Evolutionary conservation across 2,329 filamentous ascomycete genomes (phyloP).

Genomic region (Scorias spongiosa): DNA sequence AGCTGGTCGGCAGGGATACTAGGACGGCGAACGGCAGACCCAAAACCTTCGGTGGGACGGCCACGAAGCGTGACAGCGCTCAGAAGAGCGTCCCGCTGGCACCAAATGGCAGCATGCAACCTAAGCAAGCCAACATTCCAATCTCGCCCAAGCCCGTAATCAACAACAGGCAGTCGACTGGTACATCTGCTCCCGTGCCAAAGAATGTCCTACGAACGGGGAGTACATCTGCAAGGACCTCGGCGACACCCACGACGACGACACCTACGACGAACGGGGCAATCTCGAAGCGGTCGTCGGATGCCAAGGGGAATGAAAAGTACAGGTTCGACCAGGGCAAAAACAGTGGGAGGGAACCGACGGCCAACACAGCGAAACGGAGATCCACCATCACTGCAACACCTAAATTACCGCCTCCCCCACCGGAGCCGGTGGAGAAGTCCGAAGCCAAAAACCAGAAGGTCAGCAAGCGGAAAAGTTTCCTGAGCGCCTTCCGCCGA

Average conservation of each 20-base stretch:
- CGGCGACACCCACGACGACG: not conserved
- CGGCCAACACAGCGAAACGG: conserved; percentile 16
- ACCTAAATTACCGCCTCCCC: conserved; percentile 11
- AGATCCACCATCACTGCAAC: conserved; percentile 14
- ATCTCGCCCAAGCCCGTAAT: not conserved
- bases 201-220: not conserved
- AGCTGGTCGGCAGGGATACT: conserved; percentile 4
- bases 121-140: not conserved
- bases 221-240: not conserved
- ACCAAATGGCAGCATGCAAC: not conserved
- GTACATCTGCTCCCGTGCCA: not conserved
- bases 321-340: not conserved
- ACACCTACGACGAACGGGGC: not conserved
- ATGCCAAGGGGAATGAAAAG: not conserved
- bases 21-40: conserved; percentile 11
- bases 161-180: not conserved
- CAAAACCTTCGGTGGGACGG: conserved; percentile 11
- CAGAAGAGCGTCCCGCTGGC: not conserved
- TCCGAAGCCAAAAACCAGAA: conserved; percentile 16
- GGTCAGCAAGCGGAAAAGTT: conserved; percentile 32
- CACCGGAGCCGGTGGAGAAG: conserved; percentile 7
- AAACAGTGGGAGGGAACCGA: conserved; percentile 4
- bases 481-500: conserved; percentile 28
- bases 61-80: not conserved
- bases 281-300: not conserved